A percentile compares a stretch with the other conserved stretches of the same genome.
phyloP scores from a whole-genome alignment of 345 rosid genomes.

The Theobroma cacao region DNA sequence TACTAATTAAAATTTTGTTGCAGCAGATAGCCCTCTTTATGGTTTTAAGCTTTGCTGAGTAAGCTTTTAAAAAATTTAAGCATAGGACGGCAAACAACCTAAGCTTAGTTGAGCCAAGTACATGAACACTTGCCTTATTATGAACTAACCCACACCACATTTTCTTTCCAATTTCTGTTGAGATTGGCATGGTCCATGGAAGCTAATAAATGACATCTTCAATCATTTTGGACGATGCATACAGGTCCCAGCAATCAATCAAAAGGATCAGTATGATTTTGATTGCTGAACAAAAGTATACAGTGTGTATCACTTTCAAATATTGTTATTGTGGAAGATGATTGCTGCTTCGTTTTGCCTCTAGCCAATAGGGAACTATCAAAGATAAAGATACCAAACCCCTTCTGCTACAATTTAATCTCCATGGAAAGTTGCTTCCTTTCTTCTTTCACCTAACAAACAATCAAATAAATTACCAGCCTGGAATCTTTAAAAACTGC shows the following conservation, averaged over 20 bases:
- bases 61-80: neutral
- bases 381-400: constrained; percentile 6
- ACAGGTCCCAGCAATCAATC: neutral
- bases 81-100: neutral
- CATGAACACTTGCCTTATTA: neutral
- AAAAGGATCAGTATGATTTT: neutral
- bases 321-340: neutral
- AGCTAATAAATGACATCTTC: neutral
- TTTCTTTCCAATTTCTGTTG: neutral
- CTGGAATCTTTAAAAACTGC: neutral
- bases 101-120: neutral
- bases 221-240: neutral
- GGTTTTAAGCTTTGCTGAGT: neutral
- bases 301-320: neutral
- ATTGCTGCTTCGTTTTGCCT: neutral
- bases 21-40: neutral
- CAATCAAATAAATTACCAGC: neutral
- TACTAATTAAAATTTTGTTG: too few species aligned
- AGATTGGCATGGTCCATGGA: neutral
- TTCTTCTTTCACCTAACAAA: neutral
- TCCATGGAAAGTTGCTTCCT: neutral
- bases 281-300: neutral
- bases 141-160: neutral
- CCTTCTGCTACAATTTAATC: neutral
- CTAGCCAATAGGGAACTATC: neutral